phyloP scores from a whole-genome alignment of 352 stramenopile species.

The Globisporangium rhizosaccharum region DNA sequence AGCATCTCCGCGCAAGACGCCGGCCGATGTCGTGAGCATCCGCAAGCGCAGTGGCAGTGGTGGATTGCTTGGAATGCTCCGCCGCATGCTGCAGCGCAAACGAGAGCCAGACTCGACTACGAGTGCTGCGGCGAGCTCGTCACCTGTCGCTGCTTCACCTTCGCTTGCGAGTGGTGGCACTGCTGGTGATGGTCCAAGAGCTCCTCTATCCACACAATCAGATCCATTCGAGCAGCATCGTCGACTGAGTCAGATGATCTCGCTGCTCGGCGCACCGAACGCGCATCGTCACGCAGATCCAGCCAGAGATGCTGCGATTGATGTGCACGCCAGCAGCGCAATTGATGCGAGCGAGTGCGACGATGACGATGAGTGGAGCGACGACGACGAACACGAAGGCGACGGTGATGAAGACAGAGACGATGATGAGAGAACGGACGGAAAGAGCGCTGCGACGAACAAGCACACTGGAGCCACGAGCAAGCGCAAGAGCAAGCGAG shows the following conservation, averaged over 20 bases:
- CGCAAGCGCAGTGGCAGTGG: not conserved
- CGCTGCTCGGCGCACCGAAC: not conserved
- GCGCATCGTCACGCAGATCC: not conserved
- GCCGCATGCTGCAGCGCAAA: slow-evolving; percentile 4
- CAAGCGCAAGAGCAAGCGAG: slow-evolving; percentile 2
- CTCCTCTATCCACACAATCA: not conserved
- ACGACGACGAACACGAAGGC: not conserved
- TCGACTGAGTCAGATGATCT: not conserved
- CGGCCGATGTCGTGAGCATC: too few relatives aligned
- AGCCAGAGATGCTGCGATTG: not conserved
- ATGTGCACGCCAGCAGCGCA: not conserved
- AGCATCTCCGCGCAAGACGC: too few relatives aligned
- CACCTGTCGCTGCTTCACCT: not conserved
- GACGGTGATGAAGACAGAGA: not conserved
- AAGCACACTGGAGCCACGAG: too few relatives aligned
- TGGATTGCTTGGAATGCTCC: slow-evolving; percentile 5
- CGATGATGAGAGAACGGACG: not conserved
- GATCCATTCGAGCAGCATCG: not conserved
- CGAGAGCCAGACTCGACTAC: not conserved
- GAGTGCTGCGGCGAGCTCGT: not conserved
- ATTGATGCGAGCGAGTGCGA: not conserved
- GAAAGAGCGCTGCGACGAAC: not conserved
- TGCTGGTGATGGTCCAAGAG: not conserved
- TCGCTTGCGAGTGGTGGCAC: not conserved
- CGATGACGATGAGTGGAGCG: not conserved